Evolutionary conservation across 495 filamentous ascomycete genomes (phyloP).

Genomic region (Hypoxylon subgilvum): DNA sequence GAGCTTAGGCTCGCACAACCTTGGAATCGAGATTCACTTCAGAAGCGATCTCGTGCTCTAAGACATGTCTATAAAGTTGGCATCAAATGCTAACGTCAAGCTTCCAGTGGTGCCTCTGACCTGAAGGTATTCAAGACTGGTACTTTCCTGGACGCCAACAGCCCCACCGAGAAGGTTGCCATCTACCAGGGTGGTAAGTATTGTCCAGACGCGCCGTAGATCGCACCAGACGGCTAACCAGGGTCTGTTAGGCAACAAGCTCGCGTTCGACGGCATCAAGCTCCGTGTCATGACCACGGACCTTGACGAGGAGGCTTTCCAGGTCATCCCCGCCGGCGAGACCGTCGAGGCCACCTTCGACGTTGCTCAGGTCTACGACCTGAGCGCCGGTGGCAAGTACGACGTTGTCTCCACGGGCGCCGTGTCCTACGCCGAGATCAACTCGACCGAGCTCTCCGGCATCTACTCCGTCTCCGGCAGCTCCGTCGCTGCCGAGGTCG

Average conservation of each 20-base stretch:
- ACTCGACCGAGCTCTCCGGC: slow-evolving; percentile 54
- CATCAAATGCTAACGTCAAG: background rate
- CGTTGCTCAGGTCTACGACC: slow-evolving; percentile 62
- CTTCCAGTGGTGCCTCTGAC: slow-evolving; percentile 49
- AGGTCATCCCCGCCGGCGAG: slow-evolving; percentile 61
- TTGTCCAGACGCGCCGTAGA: background rate
- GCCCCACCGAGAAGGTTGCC: slow-evolving; percentile 65
- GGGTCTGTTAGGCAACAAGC: slow-evolving; percentile 47
- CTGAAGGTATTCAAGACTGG: slow-evolving; percentile 67
- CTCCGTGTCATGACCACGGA: slow-evolving; percentile 53
- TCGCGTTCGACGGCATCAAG: slow-evolving; percentile 65
- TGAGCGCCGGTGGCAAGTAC: slow-evolving; percentile 57
- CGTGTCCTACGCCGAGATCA: slow-evolving; percentile 56
- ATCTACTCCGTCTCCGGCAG: slow-evolving; percentile 55
- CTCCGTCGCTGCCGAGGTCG: slow-evolving; percentile 54
- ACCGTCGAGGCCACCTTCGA: slow-evolving; percentile 63
- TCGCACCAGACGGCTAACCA: background rate
- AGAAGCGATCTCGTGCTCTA: no score
- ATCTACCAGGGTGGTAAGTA: slow-evolving; percentile 60
- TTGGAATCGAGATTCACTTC: no score
- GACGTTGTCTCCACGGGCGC: slow-evolving; percentile 56
- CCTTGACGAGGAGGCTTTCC: slow-evolving; percentile 60
- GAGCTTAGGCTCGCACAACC: background rate
- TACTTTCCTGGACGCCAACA: slow-evolving; percentile 61
- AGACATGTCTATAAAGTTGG: no score